phyloP scores from a whole-genome alignment of 2,329 filamentous ascomycete species.

The Apiospora hydei region DNA sequence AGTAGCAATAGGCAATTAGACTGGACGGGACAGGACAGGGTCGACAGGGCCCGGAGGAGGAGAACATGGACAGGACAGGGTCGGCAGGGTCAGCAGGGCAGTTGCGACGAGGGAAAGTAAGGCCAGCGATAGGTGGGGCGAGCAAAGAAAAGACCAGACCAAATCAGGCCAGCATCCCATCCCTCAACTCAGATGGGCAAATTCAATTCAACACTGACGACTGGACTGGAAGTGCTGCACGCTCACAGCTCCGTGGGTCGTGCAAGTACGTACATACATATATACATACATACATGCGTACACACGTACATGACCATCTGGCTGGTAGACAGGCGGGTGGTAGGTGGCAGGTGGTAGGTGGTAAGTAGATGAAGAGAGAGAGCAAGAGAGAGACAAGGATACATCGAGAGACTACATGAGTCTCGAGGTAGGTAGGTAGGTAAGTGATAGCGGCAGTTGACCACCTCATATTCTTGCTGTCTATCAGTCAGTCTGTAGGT shows the following conservation, averaged over 20 bases:
- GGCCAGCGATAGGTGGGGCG: conserved; percentile 27
- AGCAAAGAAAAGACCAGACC: conserved; percentile 8
- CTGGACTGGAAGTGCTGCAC: not conserved
- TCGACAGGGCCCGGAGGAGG: not conserved
- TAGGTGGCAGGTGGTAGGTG: not conserved
- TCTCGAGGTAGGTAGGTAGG: not conserved
- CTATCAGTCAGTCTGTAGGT: not conserved
- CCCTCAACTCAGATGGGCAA: conserved; percentile 1
- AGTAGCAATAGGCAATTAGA: not conserved
- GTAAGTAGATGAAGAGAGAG: not conserved
- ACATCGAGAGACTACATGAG: conserved; percentile 15
- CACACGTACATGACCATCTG: not conserved
- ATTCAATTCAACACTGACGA: conserved; percentile 13
- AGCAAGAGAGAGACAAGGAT: not conserved
- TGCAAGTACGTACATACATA: not conserved
- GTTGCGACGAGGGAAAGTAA: not conserved
- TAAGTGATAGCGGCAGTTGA: conserved; percentile 15
- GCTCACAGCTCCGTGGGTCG: not conserved
- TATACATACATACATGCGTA: not conserved
- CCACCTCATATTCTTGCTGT: not conserved
- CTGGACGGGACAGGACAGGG: not conserved
- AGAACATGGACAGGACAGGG: not conserved
- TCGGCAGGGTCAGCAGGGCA: conserved; percentile 6
- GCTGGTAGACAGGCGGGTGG: not conserved
- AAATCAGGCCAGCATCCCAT: conserved; percentile 19